phyloP scores from a whole-genome alignment of 495 filamentous ascomycete species.

The Penicillium fimorum region DNA sequence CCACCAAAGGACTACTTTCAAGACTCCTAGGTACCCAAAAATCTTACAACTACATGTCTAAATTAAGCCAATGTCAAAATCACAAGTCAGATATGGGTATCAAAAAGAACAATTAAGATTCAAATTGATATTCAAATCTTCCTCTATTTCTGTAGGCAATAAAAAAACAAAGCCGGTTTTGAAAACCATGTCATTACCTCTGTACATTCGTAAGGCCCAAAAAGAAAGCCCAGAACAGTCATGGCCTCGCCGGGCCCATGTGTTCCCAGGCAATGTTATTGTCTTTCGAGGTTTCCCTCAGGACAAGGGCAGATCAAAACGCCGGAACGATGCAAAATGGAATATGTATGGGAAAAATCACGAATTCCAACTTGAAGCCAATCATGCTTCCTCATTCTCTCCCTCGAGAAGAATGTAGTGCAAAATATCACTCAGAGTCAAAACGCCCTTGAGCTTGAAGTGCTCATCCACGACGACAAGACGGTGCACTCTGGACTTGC shows the following conservation, averaged over 20 bases:
- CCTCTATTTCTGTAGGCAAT: slow-evolving; percentile 33
- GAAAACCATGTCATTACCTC: slow-evolving; percentile 33
- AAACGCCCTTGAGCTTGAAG: slow-evolving; percentile 78
- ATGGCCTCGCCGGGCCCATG: slow-evolving; percentile 3
- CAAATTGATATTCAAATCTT: slow-evolving; percentile 11
- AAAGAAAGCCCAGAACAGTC: slow-evolving; percentile 6
- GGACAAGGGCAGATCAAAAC: slow-evolving; percentile 27
- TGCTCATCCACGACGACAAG: slow-evolving; percentile 90
- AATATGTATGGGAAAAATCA: slow-evolving; percentile 25
- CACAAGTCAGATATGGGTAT: no score
- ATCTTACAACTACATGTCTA: no score
- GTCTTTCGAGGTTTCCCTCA: not conserved
- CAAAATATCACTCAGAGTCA: slow-evolving; percentile 94
- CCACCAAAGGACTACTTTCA: no score
- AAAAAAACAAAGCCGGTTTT: slow-evolving; percentile 17
- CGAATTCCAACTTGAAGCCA: not conserved
- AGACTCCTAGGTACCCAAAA: no score
- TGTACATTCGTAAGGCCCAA: slow-evolving; percentile 25
- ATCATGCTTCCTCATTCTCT: slow-evolving; percentile 54
- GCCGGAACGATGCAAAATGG: slow-evolving; percentile 40
- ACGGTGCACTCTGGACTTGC: slow-evolving; percentile 89
- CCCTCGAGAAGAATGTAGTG: slow-evolving; percentile 90
- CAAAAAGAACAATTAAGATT: not conserved
- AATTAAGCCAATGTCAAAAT: no score
- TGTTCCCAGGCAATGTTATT: not conserved